Conservation (phyloP, 208 protist species). For the Acanthamoeba triangularis region DNA sequence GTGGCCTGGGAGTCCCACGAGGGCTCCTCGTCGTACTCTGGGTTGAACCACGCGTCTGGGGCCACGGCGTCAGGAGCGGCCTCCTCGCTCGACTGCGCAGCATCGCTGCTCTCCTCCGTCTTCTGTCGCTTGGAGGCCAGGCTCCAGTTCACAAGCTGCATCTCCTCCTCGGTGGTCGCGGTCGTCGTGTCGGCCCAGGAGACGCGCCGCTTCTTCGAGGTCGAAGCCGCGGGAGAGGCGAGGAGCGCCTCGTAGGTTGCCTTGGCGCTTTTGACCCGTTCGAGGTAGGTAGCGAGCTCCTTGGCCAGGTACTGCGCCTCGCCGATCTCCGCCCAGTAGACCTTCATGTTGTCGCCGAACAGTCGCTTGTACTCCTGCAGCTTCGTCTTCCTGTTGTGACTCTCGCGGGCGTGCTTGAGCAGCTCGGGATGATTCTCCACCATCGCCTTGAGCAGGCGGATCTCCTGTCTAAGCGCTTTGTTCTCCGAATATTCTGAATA, state of each 20-base stretch:
- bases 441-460: background rate
- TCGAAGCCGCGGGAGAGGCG: background rate
- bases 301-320: slow-evolving; percentile 54
- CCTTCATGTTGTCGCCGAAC: slow-evolving; percentile 57
- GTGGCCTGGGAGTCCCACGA: too few relatives aligned
- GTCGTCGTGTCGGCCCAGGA: background rate
- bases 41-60: slow-evolving; percentile 44
- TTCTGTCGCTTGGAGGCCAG: slow-evolving; percentile 14
- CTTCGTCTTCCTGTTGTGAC: slow-evolving; percentile 57
- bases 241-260: background rate
- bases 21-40: slow-evolving; percentile 19
- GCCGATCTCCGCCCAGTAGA: slow-evolving; percentile 43
- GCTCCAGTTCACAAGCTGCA: slow-evolving; percentile 44
- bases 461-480: background rate
- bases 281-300: slow-evolving; percentile 44
- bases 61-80: background rate
- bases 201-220: slow-evolving; percentile 3
- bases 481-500: background rate
- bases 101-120: background rate
- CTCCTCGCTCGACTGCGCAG: background rate
- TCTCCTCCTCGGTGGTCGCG: background rate
- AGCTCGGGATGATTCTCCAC: slow-evolving; percentile 75
- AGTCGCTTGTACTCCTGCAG: slow-evolving; percentile 63
- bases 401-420: slow-evolving; percentile 39
- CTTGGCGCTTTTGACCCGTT: background rate